Base-by-base conservation (phyloP, 768 basidiomycete genomes). In the Russula ochroleuca region DNA sequence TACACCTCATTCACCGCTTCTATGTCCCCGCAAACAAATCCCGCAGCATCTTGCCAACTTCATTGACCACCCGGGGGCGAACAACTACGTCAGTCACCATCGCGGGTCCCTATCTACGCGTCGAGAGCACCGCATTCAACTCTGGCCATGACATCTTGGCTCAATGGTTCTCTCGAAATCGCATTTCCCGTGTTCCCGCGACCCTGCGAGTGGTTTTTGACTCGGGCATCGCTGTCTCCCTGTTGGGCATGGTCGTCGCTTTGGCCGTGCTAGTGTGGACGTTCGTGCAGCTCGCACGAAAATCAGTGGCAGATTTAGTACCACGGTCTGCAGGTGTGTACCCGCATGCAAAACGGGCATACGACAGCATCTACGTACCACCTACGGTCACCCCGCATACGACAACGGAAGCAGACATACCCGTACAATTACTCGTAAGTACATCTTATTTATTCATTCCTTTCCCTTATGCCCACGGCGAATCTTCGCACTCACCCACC, bases 201-300 rank as follows among this genome's bases (percentile, higher is more conserved):
- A 59, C 66, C 1, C 67, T 85, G 11, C 66, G 69, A 48, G 35
- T 62, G 6, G 68, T 81, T 50, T 90, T 66, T 11, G 64, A 65
- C 56, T 8, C 13, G n/a, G 64, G 64, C 9, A 25, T 61, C 31
- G 59, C 40, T 11, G 8, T 61, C 25, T 56, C 64, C 14, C 15
- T 59, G 54, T 35, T 57, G 59, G 67, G 48, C 40, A 31, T 45
- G 21, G 56, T 11, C 61, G 40, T 61, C 38, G 67, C 41, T 5
- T 69, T 56, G 60, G 63, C 13, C 70, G 65, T 62, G 23, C 31
- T 51, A 31, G 43, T 61, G 5, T 56, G 64, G 64, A 61, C 64
- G 5, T 61, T 65, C 38, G 43, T 61, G 1, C 64, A 61, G n/a
- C 65, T 52, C 54, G 55, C 51, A 15, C 54, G 61, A 37, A 63